Conservation (phyloP, 306 rosid genomes). For the Citrullus mucosospermus region DNA sequence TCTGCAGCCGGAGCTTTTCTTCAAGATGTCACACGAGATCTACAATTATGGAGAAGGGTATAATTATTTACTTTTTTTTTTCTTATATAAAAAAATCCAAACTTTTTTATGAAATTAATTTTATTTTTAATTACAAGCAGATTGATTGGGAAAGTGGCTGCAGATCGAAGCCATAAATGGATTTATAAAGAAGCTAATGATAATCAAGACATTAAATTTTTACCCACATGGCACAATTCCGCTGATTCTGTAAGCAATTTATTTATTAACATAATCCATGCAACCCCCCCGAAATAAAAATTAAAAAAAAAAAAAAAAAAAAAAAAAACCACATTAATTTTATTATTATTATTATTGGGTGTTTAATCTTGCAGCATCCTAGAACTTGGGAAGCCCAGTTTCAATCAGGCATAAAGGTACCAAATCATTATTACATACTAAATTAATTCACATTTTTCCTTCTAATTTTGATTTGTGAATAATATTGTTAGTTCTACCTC, state of each 20-base stretch:
- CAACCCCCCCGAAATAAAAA: background rate
- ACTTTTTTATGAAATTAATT: background rate
- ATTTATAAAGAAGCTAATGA: constrained; percentile 83
- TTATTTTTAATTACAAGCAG: constrained; percentile 17
- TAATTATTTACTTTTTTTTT: background rate
- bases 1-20: constrained; percentile 89
- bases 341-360: background rate
- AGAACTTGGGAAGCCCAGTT: constrained; percentile 99
- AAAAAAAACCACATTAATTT: background rate
- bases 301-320: background rate
- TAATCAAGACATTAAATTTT: constrained; percentile 75
- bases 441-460: background rate
- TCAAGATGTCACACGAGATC: constrained; percentile 99
- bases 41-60: constrained; percentile 99
- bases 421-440: background rate
- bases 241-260: constrained; percentile 49
- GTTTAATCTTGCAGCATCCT: constrained; percentile 57
- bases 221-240: constrained; percentile 94
- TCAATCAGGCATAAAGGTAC: constrained; percentile 93
- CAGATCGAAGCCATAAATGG: constrained; percentile 97
- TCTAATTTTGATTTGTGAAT: background rate
- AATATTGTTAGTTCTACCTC: no score
- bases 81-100: background rate
- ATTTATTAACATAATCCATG: constrained; percentile 2
- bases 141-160: constrained; percentile 95